These are phyloP conservation scores for Coemansia sp. DNA, from an alignment of 192 early-diverging fungal genomes.

Conservation along the genomic window DNA sequence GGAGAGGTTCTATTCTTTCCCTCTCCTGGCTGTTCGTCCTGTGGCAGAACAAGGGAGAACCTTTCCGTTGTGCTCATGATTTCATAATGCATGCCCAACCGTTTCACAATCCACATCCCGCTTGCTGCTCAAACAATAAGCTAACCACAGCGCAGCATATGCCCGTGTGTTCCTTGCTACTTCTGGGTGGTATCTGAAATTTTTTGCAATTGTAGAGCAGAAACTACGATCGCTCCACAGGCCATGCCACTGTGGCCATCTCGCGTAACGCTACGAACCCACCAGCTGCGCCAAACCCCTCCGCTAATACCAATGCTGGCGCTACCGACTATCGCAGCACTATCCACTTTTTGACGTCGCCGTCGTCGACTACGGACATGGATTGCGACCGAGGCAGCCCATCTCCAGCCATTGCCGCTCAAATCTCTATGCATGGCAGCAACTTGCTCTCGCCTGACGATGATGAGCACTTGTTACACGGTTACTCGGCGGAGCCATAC, in stretches of 20 bases:
- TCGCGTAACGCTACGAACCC: background rate
- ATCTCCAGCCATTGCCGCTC: background rate
- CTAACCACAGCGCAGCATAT: background rate
- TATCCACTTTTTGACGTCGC: slow-evolving; percentile 51
- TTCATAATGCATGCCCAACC: slow-evolving; percentile 1
- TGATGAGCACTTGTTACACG: slow-evolving; percentile 2
- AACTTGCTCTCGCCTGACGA: slow-evolving; percentile 27
- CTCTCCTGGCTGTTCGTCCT: background rate
- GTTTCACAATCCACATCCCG: background rate
- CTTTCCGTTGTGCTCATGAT: background rate
- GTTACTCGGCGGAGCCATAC: slow-evolving; percentile 6
- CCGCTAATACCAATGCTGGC: slow-evolving; percentile 9
- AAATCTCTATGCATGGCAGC: slow-evolving; percentile 40
- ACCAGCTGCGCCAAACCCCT: background rate
- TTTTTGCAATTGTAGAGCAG: background rate
- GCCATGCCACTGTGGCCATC: background rate
- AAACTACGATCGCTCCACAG: slow-evolving; percentile 1
- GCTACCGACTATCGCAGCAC: slow-evolving; percentile 45
- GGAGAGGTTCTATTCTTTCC: background rate
- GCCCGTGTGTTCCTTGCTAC: slow-evolving; percentile 1
- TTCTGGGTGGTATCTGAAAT: background rate
- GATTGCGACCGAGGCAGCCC: slow-evolving; percentile 20
- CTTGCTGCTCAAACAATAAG: background rate
- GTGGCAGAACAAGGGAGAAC: background rate
- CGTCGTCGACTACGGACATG: slow-evolving; percentile 30